A percentile compares a stretch with the other conserved stretches of the same genome.
Conservation (phyloP, 2,329 filamentous ascomycete species). For the Paecilomyces sp. region DNA sequence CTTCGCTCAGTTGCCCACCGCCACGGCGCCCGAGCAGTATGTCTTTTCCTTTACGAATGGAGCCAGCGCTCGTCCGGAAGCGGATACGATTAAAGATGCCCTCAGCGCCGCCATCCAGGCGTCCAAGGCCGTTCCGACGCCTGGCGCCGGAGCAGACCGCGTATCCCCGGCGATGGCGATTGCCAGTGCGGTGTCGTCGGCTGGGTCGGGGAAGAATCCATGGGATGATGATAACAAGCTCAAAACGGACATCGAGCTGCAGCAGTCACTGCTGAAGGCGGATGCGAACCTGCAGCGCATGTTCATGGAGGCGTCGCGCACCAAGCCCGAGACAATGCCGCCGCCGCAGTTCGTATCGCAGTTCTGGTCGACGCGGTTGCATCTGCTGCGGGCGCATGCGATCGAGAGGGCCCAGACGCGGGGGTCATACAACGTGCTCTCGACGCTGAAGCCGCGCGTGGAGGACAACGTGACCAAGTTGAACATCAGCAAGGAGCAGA, state of each 20-base stretch:
- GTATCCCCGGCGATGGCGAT: conserved; percentile 69
- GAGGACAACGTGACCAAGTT: conserved; percentile 69
- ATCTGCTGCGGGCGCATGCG: conserved; percentile 79
- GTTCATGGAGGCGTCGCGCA: conserved; percentile 75
- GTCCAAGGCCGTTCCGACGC: conserved; percentile 47
- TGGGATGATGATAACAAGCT: conserved; percentile 79
- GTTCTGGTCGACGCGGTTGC: conserved; percentile 88
- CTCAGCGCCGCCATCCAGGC: conserved; percentile 71
- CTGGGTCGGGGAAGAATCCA: conserved; percentile 42
- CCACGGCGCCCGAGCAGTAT: conserved; percentile 54
- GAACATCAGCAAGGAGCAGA: conserved; percentile 83
- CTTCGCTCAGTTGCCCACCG: conserved; percentile 59
- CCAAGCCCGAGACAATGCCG: conserved; percentile 77
- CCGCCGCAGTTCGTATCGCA: conserved; percentile 77
- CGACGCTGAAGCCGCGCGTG: conserved; percentile 74
- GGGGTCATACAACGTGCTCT: conserved; percentile 89
- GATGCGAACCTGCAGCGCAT: conserved; percentile 70
- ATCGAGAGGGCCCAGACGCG: conserved; percentile 81
- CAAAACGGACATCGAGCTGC: conserved; percentile 70
- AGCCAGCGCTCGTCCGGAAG: conserved; percentile 69
- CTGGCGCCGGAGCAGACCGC: conserved; percentile 31
- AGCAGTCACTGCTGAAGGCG: conserved; percentile 80
- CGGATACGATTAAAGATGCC: conserved; percentile 74
- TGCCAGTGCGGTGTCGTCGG: conserved; percentile 58
- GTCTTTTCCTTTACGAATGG: conserved; percentile 84